phyloP scores from a whole-genome alignment of 1,139 yeast species.

The Zygoascus sp. region DNA sequence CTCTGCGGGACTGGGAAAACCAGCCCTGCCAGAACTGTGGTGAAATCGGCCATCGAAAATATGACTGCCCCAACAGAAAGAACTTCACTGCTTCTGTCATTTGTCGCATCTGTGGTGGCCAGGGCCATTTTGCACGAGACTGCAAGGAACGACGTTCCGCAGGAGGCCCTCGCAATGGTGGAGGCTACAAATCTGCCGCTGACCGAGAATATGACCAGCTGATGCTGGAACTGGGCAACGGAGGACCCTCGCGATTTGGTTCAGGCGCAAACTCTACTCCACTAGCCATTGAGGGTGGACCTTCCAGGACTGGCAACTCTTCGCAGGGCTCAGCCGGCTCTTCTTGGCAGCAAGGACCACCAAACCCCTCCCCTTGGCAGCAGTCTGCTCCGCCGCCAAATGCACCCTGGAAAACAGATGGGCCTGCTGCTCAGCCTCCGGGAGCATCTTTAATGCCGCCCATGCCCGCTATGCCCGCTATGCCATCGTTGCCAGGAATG shows the following conservation, averaged over 20 bases:
- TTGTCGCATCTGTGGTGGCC: constrained; percentile 73
- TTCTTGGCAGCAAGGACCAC: constrained; percentile 4
- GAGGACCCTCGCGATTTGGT: background rate
- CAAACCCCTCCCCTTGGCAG: constrained; percentile 6
- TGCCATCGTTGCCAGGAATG: constrained; percentile 18
- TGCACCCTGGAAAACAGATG: constrained; percentile 5
- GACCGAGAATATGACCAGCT: constrained; percentile 50
- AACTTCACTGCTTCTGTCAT: constrained; percentile 55
- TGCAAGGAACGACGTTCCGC: constrained; percentile 47
- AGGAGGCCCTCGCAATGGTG: constrained; percentile 14
- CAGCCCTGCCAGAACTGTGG: constrained; percentile 61
- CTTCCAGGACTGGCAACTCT: constrained; percentile 15
- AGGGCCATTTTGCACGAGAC: constrained; percentile 87
- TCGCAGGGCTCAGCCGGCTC: constrained; percentile 4
- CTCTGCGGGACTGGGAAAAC: constrained; percentile 76
- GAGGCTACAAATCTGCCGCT: constrained; percentile 23
- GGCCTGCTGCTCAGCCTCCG: constrained; percentile 3
- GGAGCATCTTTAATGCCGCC: background rate
- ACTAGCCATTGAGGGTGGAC: constrained; percentile 7
- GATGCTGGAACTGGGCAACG: constrained; percentile 44
- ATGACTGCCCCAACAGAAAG: constrained; percentile 56
- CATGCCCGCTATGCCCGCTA: constrained; percentile 12
- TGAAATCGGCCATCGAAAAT: constrained; percentile 55
- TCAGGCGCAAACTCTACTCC: constrained; percentile 15
- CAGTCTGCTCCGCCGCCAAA: background rate